Evolutionary conservation across 768 basidiomycete genomes (phyloP).

Genomic region (Serendipita sp.): DNA sequence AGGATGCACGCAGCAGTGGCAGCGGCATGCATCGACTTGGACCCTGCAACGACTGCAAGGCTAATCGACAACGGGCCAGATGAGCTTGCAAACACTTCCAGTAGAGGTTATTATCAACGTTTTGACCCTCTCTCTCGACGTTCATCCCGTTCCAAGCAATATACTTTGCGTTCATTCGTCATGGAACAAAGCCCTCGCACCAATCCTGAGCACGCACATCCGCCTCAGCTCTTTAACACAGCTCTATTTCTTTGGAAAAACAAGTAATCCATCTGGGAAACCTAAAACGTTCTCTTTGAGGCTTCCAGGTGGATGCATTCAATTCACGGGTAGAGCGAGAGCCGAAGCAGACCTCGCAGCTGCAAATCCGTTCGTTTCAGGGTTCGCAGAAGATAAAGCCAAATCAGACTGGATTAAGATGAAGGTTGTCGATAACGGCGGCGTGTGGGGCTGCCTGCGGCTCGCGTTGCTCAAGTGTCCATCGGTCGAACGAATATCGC

Average conservation of each 20-base stretch:
- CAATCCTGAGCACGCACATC: constrained; percentile 16
- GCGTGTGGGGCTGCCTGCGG: constrained; percentile 17
- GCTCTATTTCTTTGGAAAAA: constrained; percentile 16
- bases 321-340: not conserved
- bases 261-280: constrained; percentile 13
- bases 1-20: too few species aligned
- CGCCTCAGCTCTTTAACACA: constrained; percentile 17
- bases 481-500: constrained; percentile 20
- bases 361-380: constrained; percentile 19
- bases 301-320: not conserved
- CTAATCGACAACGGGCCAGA: not conserved
- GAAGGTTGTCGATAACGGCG: not conserved
- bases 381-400: constrained; percentile 4
- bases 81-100: not conserved
- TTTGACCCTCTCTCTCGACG: not conserved
- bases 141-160: not conserved
- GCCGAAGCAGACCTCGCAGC: constrained; percentile 15
- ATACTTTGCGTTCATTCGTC: not conserved
- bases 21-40: too few species aligned
- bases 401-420: not conserved
- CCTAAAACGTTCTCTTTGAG: constrained; percentile 15
- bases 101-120: not conserved
- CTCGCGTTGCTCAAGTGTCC: constrained; percentile 18
- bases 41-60: too few species aligned
- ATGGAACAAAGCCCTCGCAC: not conserved